These are phyloP conservation scores for Rhazya stricta DNA, from an alignment of 257 asterid genomes.

Conservation along the genomic window DNA sequence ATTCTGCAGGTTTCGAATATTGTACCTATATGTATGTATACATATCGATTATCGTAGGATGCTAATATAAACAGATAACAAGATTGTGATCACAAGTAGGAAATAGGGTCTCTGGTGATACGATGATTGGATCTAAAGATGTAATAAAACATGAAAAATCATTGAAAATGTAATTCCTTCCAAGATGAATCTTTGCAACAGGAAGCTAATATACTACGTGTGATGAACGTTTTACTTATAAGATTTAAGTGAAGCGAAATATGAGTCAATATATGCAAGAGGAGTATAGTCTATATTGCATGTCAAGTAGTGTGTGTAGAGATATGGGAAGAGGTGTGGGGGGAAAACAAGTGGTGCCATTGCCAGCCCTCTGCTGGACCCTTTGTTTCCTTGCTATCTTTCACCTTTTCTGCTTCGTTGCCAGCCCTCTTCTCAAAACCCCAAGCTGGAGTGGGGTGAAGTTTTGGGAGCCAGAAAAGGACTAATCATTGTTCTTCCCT, in stretches of 20 bases:
- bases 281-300: too few relatives aligned
- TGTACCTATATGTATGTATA: background rate
- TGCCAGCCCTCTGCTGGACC: slow-evolving; percentile 20
- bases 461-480: slow-evolving; percentile 24
- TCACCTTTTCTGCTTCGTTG: slow-evolving; percentile 17
- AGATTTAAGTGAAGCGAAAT: background rate
- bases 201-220: background rate
- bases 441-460: slow-evolving; percentile 24
- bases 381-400: slow-evolving; percentile 8
- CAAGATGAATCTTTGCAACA: background rate
- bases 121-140: too few relatives aligned
- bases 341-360: slow-evolving; percentile 12
- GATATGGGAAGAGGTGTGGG: background rate
- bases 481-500: slow-evolving; percentile 25
- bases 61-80: background rate
- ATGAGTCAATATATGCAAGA: too few relatives aligned
- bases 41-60: background rate
- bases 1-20: slow-evolving; percentile 10
- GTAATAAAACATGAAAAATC: too few relatives aligned
- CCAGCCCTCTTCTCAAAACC: slow-evolving; percentile 15
- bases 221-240: background rate
- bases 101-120: too few relatives aligned
- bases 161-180: too few relatives aligned
- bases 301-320: too few relatives aligned
- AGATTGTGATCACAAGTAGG: too few relatives aligned